Percentiles rank a stretch among this genome's conserved stretches.
These are phyloP conservation scores for Pleomassaria siparia DNA, from an alignment of 2,329 filamentous ascomycete species.

Conservation along the genomic window DNA sequence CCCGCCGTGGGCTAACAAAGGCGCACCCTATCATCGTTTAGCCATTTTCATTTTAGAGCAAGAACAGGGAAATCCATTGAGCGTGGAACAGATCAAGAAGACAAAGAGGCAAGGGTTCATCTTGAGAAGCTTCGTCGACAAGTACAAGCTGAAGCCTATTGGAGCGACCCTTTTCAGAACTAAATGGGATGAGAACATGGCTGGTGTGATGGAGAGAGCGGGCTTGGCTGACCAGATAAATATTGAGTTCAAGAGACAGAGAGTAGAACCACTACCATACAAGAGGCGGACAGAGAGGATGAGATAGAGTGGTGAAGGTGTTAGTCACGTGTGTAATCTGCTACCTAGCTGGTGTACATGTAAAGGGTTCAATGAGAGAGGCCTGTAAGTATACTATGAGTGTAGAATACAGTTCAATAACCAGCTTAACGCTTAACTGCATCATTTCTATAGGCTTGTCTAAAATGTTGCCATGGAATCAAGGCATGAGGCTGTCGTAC, in stretches of 20 bases:
- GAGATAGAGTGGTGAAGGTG: conserved; percentile 31
- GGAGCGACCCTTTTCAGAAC: conserved; percentile 87
- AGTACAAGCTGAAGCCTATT: conserved; percentile 69
- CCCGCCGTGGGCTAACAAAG: conserved; percentile 84
- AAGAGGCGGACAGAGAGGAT: conserved; percentile 58
- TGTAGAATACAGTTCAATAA: neutral
- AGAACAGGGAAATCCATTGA: conserved; percentile 51
- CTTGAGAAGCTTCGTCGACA: conserved; percentile 72
- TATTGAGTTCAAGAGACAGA: conserved; percentile 81
- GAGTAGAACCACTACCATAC: conserved; percentile 67
- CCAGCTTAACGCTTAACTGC: too few species aligned
- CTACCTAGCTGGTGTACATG: neutral
- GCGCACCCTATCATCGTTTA: conserved; percentile 86
- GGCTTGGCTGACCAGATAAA: conserved; percentile 70
- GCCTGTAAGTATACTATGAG: neutral
- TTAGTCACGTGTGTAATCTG: neutral
- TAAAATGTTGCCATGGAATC: too few species aligned
- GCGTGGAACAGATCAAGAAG: conserved; percentile 67
- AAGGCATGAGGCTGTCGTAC: too few species aligned
- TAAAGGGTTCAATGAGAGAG: neutral
- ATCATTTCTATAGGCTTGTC: too few species aligned
- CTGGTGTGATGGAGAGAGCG: conserved; percentile 81
- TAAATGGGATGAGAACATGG: conserved; percentile 85
- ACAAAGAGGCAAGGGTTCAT: conserved; percentile 73
- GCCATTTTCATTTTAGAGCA: conserved; percentile 85